Base-by-base conservation (phyloP, 306 rosid species). In the Citrullus colocynthis region DNA sequence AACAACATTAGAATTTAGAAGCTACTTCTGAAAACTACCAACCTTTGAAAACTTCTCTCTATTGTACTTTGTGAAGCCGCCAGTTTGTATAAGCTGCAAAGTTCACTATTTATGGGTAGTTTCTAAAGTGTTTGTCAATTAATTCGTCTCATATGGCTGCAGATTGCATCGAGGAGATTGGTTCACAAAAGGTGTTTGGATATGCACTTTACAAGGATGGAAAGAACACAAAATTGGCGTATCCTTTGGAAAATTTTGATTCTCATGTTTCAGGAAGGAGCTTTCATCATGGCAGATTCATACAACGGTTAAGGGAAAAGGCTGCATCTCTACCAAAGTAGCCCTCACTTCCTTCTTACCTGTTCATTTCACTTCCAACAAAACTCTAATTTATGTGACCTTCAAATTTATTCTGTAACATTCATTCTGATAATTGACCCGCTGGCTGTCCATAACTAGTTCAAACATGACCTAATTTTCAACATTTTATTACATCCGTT, bases 171-270 rank as follows among this genome's bases (percentile, higher is more conserved):
- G 36, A 55, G 65, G 61, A 75, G 8, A 75, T 75, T 37, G 66
- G 56, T 36, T 66, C 78, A 9, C 78, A 75, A 13, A n/a, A 55
- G 28, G 66, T 75, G 78, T 56, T 75, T 56, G 78, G 78, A 75
- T 75, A 75, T 57, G 78, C 66, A 17, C 65, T 75, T 51, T 56
- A 56, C 78, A 75, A 55, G 78, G 78, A 75, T 39, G 78, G 78
- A 57, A 54, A 36, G 34, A 36, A 55, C 32, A 28, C 66, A 5
- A 75, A 56, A 56, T 20, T 75, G 10, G 16, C 65, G 0, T 75
- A 75, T 39, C 78, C 78, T 18, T 75, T 75, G 66, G 51, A 75
- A 75, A n/a, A 36, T 3, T 57, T 75, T n/a, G 34, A 75, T 57
- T 56, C 78, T 4, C 17, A 75, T 54, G 78, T 75, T 16, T 32